phyloP scores from a whole-genome alignment of 2,329 filamentous ascomycete species.

The Botrytis paeoniae region DNA sequence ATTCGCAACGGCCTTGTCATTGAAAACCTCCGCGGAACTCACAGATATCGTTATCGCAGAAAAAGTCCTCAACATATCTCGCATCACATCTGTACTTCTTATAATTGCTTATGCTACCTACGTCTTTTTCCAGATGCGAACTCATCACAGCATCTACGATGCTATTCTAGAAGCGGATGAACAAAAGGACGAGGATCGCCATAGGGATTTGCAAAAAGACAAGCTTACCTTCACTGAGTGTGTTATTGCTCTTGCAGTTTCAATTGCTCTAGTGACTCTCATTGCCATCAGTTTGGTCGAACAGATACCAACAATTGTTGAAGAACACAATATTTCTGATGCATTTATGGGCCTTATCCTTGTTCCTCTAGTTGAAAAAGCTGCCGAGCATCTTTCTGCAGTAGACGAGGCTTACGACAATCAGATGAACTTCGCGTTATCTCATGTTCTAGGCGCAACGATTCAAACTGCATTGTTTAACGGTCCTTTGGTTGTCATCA shows the following conservation, averaged over 20 bases:
- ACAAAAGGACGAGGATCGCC: slow-evolving; percentile 60
- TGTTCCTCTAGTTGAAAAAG: slow-evolving; percentile 79
- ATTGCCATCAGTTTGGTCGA: slow-evolving; percentile 72
- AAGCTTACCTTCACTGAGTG: slow-evolving; percentile 77
- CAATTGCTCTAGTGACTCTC: slow-evolving; percentile 67
- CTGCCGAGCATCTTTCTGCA: slow-evolving; percentile 79
- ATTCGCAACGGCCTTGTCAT: slow-evolving; percentile 47
- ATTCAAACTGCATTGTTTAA: slow-evolving; percentile 90
- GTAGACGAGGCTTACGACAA: slow-evolving; percentile 82
- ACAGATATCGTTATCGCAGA: slow-evolving; percentile 44
- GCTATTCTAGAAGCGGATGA: slow-evolving; percentile 71
- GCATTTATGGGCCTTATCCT: slow-evolving; percentile 70
- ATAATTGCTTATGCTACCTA: slow-evolving; percentile 66
- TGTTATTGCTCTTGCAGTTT: slow-evolving; percentile 59
- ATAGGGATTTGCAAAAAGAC: slow-evolving; percentile 56
- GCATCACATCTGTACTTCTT: slow-evolving; percentile 67
- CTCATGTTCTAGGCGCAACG: slow-evolving; percentile 58
- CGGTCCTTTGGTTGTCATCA: slow-evolving; percentile 75
- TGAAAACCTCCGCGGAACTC: slow-evolving; percentile 26
- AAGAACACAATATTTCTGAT: slow-evolving; percentile 50
- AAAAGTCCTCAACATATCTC: slow-evolving; percentile 63
- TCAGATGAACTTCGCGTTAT: slow-evolving; percentile 52
- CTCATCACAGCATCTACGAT: slow-evolving; percentile 75
- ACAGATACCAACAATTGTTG: slow-evolving; percentile 63
- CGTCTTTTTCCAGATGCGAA: slow-evolving; percentile 69